phyloP scores from a whole-genome alignment of 768 basidiomycete genomes.

The Leccinum rimulosum region DNA sequence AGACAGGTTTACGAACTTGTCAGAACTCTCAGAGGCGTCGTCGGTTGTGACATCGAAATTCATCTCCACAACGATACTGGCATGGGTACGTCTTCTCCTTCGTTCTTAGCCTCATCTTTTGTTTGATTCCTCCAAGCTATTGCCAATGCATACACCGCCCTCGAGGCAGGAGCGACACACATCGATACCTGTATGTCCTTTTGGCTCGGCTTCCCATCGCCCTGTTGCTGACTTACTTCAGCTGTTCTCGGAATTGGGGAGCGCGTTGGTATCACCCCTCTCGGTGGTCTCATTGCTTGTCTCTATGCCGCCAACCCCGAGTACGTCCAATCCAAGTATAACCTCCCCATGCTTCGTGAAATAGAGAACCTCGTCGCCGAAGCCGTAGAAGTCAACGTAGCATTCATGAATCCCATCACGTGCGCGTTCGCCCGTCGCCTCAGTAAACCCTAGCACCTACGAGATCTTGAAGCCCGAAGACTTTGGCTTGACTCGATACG shows the following conservation, averaged over 20 bases:
- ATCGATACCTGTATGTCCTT: slow-evolving; percentile 84
- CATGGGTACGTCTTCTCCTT: slow-evolving; percentile 57
- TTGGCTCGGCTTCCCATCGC: background rate
- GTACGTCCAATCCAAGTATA: slow-evolving; percentile 99
- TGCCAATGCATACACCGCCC: slow-evolving; percentile 96
- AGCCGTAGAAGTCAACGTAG: slow-evolving; percentile 96
- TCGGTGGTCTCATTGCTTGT: slow-evolving; percentile 95
- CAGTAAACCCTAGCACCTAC: slow-evolving; percentile 93
- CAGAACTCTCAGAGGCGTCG: slow-evolving; percentile 92
- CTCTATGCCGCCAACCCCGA: slow-evolving; percentile 97
- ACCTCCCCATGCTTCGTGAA: slow-evolving; percentile 94
- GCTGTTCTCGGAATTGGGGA: slow-evolving; percentile 98
- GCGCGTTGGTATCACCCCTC: slow-evolving; percentile 97
- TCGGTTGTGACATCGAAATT: slow-evolving; percentile 95
- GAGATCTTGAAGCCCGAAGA: slow-evolving; percentile 99
- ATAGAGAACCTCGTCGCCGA: slow-evolving; percentile 99
- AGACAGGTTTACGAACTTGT: slow-evolving; percentile 98
- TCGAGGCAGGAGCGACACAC: slow-evolving; percentile 98
- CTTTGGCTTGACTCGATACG: slow-evolving; percentile 96
- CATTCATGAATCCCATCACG: slow-evolving; percentile 96
- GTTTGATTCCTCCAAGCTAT: slow-evolving; percentile 56
- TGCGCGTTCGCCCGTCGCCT: slow-evolving; percentile 32
- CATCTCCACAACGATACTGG: slow-evolving; percentile 99
- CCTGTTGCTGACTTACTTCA: slow-evolving; percentile 26
- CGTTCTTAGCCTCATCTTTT: background rate